Evolutionary conservation across 495 filamentous ascomycete species (phyloP), one percentile per base, ranked within the genome.

Genomic region (Penicillium simplicissimum): DNA sequence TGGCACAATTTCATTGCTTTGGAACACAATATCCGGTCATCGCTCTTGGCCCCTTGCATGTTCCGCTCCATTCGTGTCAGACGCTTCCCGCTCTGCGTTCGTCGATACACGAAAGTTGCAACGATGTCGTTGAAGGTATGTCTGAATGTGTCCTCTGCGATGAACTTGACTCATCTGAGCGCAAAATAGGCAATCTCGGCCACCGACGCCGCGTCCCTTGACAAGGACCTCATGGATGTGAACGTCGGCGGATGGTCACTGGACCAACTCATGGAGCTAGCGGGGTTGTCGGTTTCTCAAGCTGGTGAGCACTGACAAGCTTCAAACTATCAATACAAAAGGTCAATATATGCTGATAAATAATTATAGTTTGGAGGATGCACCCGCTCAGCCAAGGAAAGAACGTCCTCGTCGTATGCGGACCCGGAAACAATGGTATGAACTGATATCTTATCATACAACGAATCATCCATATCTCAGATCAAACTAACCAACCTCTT

Each of bases 221-320:
- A 98, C 73, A 86, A 89, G 72, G 95, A 98, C 66, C 87, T 98
- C 43, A 98, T 98, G 95, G 90, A 86, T 21, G 53, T 55, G 35
- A 28, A 35, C 72, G 81, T 85, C 19, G 93, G 96, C 4, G 95
- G 89, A 21, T 98, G 93, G 79, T 96, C 92, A 3, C 82, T 98
- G 42, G 95, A 98, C 74, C 95, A 98, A 72, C 79, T 98, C 55
- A 98, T 98, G 95, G 95, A 98, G 71, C 79, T 98, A 3, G 95
- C 95, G 34, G 95, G 95, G 0, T 80, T 97, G 1, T 92, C 93
- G 2, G 95, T 98, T 3, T 92, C 94, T 6, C 93, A 98, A 83
- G 93, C 89, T 49, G 88, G 93, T 94, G 54, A 57, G 28, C 37
- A 48, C 14, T 23, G 13, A 19, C 31, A 33, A 42, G 11, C 17